These are phyloP conservation scores for Geotrichum armillariae DNA, from an alignment of 1,139 yeast species.

Conservation along the genomic window DNA sequence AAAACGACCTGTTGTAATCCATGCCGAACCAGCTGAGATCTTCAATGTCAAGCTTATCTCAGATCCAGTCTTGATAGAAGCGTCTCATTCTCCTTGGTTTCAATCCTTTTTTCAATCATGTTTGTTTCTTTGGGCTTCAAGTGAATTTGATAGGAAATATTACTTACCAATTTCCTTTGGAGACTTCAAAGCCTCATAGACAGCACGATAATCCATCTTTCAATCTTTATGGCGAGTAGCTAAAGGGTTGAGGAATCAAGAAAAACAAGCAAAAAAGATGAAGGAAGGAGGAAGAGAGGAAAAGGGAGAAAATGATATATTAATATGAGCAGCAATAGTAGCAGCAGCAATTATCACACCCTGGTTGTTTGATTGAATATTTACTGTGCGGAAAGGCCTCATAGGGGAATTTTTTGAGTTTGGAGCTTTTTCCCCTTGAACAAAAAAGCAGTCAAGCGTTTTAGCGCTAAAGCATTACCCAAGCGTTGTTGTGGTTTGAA, in stretches of 20 bases:
- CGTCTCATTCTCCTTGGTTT: not conserved
- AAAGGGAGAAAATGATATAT: not conserved
- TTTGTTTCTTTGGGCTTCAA: not conserved
- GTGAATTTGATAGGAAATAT: not conserved
- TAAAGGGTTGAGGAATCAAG: not conserved
- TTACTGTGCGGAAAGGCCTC: too few species aligned
- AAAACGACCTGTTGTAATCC: too few species aligned
- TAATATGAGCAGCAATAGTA: not conserved
- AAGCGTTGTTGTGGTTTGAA: too few species aligned
- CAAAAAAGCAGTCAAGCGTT: too few species aligned
- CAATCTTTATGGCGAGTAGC: not conserved
- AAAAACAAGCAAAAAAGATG: not conserved
- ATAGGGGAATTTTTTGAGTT: too few species aligned
- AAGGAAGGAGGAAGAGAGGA: not conserved
- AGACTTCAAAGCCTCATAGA: conserved; percentile 30
- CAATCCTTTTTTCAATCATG: not conserved
- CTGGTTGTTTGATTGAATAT: too few species aligned
- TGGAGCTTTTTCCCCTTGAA: too few species aligned
- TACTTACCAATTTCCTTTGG: conserved; percentile 29
- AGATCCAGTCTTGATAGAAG: too few species aligned
- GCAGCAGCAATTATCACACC: too few species aligned
- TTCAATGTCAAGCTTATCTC: too few species aligned
- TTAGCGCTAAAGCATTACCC: too few species aligned
- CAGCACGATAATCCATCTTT: conserved; percentile 29
- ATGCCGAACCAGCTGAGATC: too few species aligned